phyloP scores from a whole-genome alignment of 805 yeast genomes.

The Candida dendrica region DNA sequence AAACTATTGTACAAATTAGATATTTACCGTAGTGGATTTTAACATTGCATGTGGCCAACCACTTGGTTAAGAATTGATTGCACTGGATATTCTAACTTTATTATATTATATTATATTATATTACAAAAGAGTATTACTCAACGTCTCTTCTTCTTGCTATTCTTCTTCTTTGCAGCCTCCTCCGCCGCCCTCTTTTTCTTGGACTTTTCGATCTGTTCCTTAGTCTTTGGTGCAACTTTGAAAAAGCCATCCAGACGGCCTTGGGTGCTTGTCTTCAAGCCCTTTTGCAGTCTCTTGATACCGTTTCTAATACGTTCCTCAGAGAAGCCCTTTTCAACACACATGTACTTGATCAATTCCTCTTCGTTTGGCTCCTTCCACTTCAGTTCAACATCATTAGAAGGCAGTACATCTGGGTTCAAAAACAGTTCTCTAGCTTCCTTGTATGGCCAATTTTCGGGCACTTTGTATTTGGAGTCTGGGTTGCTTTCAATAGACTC shows the following conservation, averaged over 20 bases:
- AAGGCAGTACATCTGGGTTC: slow-evolving; percentile 70
- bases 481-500: slow-evolving; percentile 44
- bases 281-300: slow-evolving; percentile 77
- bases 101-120: too few species aligned
- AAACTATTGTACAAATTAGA: too few species aligned
- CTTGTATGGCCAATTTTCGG: slow-evolving; percentile 90
- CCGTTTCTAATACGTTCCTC: slow-evolving; percentile 90
- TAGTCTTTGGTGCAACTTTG: slow-evolving; percentile 52
- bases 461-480: slow-evolving; percentile 69
- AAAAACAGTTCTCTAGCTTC: slow-evolving; percentile 82
- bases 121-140: too few species aligned
- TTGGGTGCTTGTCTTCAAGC: slow-evolving; percentile 77
- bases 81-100: too few species aligned
- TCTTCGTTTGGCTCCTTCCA: slow-evolving; percentile 89
- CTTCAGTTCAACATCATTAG: slow-evolving; percentile 58
- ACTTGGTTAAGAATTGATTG: too few species aligned
- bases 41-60: too few species aligned
- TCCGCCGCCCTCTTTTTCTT: slow-evolving; percentile 26
- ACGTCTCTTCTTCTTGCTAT: slow-evolving; percentile 11
- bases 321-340: slow-evolving; percentile 80
- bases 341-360: slow-evolving; percentile 77
- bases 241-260: slow-evolving; percentile 92
- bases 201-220: slow-evolving; percentile 31
- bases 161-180: slow-evolving; percentile 19
- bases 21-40: too few species aligned